Conservation (phyloP, 306 rosid species). For the Gillenia trifoliata region DNA sequence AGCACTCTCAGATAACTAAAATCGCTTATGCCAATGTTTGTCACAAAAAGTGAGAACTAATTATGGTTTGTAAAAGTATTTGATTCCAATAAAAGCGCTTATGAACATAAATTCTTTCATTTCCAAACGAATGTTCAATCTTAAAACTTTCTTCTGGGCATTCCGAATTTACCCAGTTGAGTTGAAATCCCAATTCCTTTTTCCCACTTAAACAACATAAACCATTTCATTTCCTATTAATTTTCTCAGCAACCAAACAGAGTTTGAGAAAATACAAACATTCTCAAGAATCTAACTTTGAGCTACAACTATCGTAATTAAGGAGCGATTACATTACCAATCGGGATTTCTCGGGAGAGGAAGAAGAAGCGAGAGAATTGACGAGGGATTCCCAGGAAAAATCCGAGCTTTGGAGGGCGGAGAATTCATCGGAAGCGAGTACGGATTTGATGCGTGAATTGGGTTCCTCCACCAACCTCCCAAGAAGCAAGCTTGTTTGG, state of each 20-base stretch:
- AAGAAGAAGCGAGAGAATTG: constrained; percentile 33
- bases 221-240: not conserved
- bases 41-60: too few species aligned
- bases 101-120: too few species aligned
- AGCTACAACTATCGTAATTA: not conserved
- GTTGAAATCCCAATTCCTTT: not conserved
- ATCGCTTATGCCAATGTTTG: too few species aligned
- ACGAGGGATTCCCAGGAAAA: constrained; percentile 36
- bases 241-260: constrained; percentile 1
- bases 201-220: not conserved
- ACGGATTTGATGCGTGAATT: constrained; percentile 32
- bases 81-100: too few species aligned
- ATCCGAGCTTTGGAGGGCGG: constrained; percentile 24
- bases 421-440: constrained; percentile 22
- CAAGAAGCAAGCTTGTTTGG: constrained; percentile 22
- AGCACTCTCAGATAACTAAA: too few species aligned
- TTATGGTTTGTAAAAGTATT: too few species aligned
- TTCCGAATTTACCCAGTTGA: not conserved
- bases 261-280: not conserved
- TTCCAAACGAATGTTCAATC: not conserved
- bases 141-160: not conserved
- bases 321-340: constrained; percentile 31
- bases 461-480: constrained; percentile 37
- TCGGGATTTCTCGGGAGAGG: constrained; percentile 43
- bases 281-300: not conserved